Base-by-base conservation (phyloP, 2,329 filamentous ascomycete species). In the Aureobasidium sp. region DNA sequence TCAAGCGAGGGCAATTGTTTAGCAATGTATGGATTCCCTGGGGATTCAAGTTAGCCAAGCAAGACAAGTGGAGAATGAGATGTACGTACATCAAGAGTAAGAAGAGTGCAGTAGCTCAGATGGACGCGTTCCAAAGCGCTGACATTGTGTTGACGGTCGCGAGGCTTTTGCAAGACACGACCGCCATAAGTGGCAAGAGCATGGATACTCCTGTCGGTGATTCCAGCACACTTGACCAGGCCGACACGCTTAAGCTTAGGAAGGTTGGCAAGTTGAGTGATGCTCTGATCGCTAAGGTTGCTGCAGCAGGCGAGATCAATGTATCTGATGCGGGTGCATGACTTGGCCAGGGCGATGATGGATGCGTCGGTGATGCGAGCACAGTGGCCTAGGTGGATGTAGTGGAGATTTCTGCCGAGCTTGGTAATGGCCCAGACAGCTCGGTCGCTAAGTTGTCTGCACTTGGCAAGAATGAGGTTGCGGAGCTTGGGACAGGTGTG, bases 261-360 rank as follows among this genome's bases (percentile, higher is more conserved):
- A 5, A 98, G 78, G 12, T 81, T 81, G 4, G 93, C 90, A 32
- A 98, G 76, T 58, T 88, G 85, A 57, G 80, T 85, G 14, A 98
- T 86, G 19, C 90, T 96, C 10, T 79, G 77, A 62, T 98, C 93
- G 0, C 93, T 97, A 56, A 98, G 74, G 61, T 88, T 84, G 12
- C 80, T 81, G 70, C 93, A 98, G 72, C 93, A 97, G n/a, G 93
- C 93, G 38, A 98, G 74, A 66, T 98, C 93, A 59, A 98, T 98
- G 67, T 98, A 98, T 53, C 93, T 81, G 60, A 98, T 97, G 21
- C 93, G 83, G 64, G 91, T 97, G 75, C 93, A 98, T 50, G 76
- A 77, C 60, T 85, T 84, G 34, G 96, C 89, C 27, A 98, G 77
- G 53, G 83, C 84, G 62, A 87, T 86, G 16, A 98, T 89, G 1